Percentiles rank a stretch among this genome's conserved stretches.
These are phyloP conservation scores for Cyclotella cryptica DNA, from an alignment of 108 stramenopile species.

Conservation along the genomic window DNA sequence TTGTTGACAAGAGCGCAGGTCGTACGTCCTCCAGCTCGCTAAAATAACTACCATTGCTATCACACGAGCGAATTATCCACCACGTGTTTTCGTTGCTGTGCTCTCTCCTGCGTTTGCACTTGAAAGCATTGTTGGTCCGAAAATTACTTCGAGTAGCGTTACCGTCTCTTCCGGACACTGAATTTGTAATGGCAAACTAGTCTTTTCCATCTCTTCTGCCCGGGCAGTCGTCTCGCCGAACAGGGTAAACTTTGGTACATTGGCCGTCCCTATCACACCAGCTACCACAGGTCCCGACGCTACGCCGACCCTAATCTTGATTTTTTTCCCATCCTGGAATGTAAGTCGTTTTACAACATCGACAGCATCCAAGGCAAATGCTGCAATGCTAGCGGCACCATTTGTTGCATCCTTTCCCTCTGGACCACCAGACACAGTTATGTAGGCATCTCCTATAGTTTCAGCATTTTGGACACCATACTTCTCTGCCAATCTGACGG, in stretches of 20 bases:
- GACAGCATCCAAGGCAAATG: slow-evolving; percentile 44
- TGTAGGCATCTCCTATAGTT: slow-evolving; percentile 61
- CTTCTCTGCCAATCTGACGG: slow-evolving; percentile 31
- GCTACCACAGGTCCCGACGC: slow-evolving; percentile 29
- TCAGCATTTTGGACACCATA: slow-evolving; percentile 58
- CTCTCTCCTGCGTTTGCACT: neutral
- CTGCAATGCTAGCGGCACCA: slow-evolving; percentile 32
- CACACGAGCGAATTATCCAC: neutral
- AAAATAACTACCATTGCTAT: neutral
- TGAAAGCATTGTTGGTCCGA: neutral
- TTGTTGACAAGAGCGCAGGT: neutral
- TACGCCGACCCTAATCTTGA: slow-evolving; percentile 26
- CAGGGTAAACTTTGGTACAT: slow-evolving; percentile 27
- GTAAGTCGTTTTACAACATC: slow-evolving; percentile 20
- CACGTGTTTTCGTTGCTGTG: neutral
- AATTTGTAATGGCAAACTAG: neutral
- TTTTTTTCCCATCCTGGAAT: slow-evolving; percentile 18
- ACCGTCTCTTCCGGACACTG: neutral
- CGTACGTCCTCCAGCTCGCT: neutral
- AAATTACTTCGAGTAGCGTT: neutral
- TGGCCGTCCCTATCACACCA: slow-evolving; percentile 15
- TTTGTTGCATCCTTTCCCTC: slow-evolving; percentile 27
- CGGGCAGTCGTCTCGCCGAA: slow-evolving; percentile 20
- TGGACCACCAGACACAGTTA: slow-evolving; percentile 52
- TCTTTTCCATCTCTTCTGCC: slow-evolving; percentile 5